phyloP scores from a whole-genome alignment of 208 protist species.

The Tritrichomonas musculus region DNA sequence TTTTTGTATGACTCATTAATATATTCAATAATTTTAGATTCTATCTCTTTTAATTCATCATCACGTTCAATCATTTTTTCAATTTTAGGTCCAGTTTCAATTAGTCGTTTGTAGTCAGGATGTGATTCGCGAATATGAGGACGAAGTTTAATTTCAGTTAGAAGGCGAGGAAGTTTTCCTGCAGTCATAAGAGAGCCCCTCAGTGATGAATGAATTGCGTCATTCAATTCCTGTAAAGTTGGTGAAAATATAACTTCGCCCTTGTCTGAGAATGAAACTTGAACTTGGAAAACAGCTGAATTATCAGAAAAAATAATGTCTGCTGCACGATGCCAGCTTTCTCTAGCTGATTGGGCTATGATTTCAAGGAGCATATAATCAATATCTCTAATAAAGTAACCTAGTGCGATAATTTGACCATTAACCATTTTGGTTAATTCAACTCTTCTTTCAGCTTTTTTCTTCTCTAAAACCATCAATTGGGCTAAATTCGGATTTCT shows the following conservation, averaged over 20 bases:
- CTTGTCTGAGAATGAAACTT: neutral
- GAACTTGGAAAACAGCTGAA: conserved; percentile 16
- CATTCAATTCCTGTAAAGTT: neutral
- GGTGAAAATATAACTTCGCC: neutral
- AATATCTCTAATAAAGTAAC: neutral
- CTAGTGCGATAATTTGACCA: neutral
- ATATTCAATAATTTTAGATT: neutral
- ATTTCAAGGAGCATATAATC: conserved; percentile 2
- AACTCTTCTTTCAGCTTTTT: neutral
- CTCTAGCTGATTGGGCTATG: neutral
- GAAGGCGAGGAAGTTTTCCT: neutral
- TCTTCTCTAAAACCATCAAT: conserved; percentile 7
- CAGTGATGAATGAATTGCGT: neutral
- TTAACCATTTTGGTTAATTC: conserved; percentile 27
- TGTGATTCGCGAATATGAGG: neutral
- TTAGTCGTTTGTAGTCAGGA: neutral
- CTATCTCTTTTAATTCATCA: neutral
- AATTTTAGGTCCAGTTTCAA: neutral
- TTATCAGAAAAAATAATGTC: neutral
- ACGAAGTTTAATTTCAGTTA: neutral
- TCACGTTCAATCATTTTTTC: neutral
- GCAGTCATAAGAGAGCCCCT: neutral
- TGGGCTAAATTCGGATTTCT: conserved; percentile 25
- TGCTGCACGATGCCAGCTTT: neutral
- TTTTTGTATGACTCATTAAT: neutral